Base-by-base conservation (phyloP, 352 stramenopile species). In the Phytophthora vignae region DNA sequence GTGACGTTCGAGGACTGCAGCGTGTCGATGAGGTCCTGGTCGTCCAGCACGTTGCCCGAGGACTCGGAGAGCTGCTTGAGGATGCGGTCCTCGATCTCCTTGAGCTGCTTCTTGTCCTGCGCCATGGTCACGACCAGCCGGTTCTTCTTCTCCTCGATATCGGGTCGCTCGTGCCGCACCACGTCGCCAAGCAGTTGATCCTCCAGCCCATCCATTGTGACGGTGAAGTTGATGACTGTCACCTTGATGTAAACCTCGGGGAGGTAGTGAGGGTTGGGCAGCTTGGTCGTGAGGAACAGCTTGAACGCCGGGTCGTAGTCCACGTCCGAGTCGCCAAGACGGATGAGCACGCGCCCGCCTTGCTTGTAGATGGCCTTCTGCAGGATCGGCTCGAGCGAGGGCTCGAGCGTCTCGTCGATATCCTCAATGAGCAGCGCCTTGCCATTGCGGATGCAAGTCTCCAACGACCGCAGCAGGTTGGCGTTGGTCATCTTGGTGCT, bases 241-340 rank as follows among this genome's bases (percentile, higher is more conserved):
- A 98, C 95, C 73, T 98, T 98, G 73, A 98, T 98, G 82, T 96
- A 98, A 5, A 98, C 90, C 33, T 98, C 95, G 0, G 95, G 95
- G 8, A 98, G 74, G 65, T 98, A 98, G 76, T 98, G 95, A 8
- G 95, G 95, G 63, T 98, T 98, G 6, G 95, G 85, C 19, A 98
- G 77, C 69, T 98, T 98, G 0, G 95, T 98, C 0, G 95, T 98
- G 44, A 98, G 78, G 63, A 95, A 98, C 14, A 98, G 74, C 65
- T 95, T 93, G 75, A 98, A 98, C 0, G 83, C 82, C 8, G 90
- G 85, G 42, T 98, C 91, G 69, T 98, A 98, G 71, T 98, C 95
- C 2, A 98, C 90, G 66, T 98, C 94, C 8, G 88, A 95, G 73
- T 98, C 95, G 0, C 95, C 95, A 6, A 98, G 67, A 42, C 89